Evolutionary conservation across 73 alveolate genomes (phyloP), one percentile per base, ranked within the genome.

Genomic region (Symbiodinium pilosum): DNA sequence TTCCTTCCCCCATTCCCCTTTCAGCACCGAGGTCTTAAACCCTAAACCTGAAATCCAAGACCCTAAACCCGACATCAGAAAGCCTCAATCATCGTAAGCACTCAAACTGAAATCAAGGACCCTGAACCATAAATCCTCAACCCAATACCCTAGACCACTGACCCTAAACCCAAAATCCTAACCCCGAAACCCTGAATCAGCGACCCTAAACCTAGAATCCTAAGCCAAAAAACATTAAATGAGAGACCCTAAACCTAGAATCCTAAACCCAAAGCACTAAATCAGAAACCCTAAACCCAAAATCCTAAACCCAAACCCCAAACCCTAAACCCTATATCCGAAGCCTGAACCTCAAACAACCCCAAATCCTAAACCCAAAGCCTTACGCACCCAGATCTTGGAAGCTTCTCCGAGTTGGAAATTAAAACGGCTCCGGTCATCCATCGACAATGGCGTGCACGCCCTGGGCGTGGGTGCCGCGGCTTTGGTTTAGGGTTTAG

Each of bases 401-500:
- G 32, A 28, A 24, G 77, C 77, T 26, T 64, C 77, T 40, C 95
- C 95, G 7, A 64, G 87, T 34, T 88, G 95, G 95, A 88, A 88
- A 87, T 47, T 88, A 51, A 88, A 88, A 28, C 47, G 95, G 6
- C 36, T 88, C 40, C 68, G 87, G 39, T 88, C 95, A 6, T 68
- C 86, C 87, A 88, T 88, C 73, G 95, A 88, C 95, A 88, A 88
- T 43, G 95, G 95, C 71, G 95, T 88, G 86, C 95, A 88, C 86
- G 95, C 95, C 86, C 34, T 88, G 95, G 95, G 95, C 68, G 95
- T 88, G n/a, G 94, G 94, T 40, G 42, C 34, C 36, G 39, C 32
- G 56, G 2, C 84, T n/a, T 68, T 9, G 73, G 73, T 56, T 56
- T 56, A 56, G 73, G 73, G 73, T 56, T 56, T 56, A 56, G 73